A percentile compares a stretch with the other conserved stretches of the same genome.
Conservation (phyloP, 805 yeast species). For the Candida germanica region DNA sequence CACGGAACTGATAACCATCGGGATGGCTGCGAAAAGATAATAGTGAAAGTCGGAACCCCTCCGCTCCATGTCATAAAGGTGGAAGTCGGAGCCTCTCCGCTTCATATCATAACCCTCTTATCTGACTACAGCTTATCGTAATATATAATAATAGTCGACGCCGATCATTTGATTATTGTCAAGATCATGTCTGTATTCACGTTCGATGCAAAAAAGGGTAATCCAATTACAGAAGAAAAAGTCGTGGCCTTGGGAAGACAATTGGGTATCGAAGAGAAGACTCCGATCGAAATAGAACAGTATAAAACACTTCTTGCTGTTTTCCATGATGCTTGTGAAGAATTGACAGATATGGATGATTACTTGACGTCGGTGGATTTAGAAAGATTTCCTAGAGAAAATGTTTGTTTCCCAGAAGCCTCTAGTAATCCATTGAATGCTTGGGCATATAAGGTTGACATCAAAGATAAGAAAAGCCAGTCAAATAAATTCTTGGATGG, state of each 20-base stretch:
- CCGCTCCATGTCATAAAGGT: too few species aligned
- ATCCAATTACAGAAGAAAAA: constrained; percentile 21
- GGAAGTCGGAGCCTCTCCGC: too few species aligned
- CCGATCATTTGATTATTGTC: background rate
- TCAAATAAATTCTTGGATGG: constrained; percentile 20
- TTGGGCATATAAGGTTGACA: constrained; percentile 27
- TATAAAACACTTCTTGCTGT: constrained; percentile 23
- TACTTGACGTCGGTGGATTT: constrained; percentile 25
- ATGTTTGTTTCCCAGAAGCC: constrained; percentile 19
- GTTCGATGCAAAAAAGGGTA: constrained; percentile 16
- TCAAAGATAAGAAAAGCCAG: constrained; percentile 18
- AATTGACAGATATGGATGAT: constrained; percentile 25
- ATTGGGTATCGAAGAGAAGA: constrained; percentile 18
- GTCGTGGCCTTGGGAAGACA: constrained; percentile 19
- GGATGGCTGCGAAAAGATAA: too few species aligned
- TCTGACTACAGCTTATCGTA: too few species aligned
- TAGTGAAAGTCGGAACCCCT: too few species aligned
- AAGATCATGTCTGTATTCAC: constrained; percentile 24
- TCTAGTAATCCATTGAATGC: constrained; percentile 26
- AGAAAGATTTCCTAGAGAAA: constrained; percentile 28
- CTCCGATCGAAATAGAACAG: constrained; percentile 20
- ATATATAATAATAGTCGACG: too few species aligned
- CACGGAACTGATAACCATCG: too few species aligned
- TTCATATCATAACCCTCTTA: too few species aligned
- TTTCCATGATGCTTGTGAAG: constrained; percentile 22